Evolutionary conservation across 2,329 filamentous ascomycete species (phyloP), one percentile per base, ranked within the genome.

Genomic region (Cytospora mali): DNA sequence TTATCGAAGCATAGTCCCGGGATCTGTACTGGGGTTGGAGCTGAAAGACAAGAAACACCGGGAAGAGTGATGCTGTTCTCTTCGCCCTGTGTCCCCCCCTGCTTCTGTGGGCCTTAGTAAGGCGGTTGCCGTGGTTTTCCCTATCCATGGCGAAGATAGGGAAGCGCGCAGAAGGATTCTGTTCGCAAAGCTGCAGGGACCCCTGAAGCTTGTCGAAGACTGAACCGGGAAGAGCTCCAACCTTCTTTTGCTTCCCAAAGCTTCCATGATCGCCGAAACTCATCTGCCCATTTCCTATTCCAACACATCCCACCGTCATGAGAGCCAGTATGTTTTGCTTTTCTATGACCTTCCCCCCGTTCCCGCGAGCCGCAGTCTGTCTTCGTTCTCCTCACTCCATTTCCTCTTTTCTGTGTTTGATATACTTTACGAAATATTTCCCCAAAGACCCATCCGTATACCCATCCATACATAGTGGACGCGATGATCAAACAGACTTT

Each of bases 251-350:
- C 27, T 46, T 60, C 57, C 35, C 31, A 48, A 54, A 35, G 48
- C 57, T 46, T 29, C 50, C 27, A 48, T 54, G 50, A 60, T 60
- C 50, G 58, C 39, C 58, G 51, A 31, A 14, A 27, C 50, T 60
- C 50, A 48, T 35, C 50, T 54, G 23, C 18, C 27, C 28, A 18
- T 60, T 54, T 49, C 58, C 58, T 42, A 42, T 48, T 54, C 50
- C 50, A 60, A 35, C 50, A 29, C 27, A 54, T 50, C 31, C 35
- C 50, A 23, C 42, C n/a, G 42, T 23, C 10, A 31, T 54, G 49
- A 53, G 48, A 39, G 46, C 27, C 53, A 51, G 58, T 50, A 48
- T 46, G 42, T 54, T 42, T 60, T 51, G 35, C 58, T 33, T 3
- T 27, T 28, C 49, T 54, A 23, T 33, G 35, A 16, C 28, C 49